Evolutionary conservation across 306 rosid species (phyloP).

Genomic region (Begonia fuchsioides): DNA sequence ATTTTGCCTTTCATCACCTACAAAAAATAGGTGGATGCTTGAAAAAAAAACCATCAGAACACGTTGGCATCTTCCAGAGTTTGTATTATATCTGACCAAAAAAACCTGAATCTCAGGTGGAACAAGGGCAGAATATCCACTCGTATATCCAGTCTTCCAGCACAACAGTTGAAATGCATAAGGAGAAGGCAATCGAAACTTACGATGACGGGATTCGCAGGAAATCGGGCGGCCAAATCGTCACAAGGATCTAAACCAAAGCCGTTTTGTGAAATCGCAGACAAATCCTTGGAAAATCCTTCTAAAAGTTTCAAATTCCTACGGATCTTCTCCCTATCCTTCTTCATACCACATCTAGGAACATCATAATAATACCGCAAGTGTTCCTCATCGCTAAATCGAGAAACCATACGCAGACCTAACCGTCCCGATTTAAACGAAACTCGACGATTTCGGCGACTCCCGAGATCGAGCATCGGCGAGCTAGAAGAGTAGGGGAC

Average conservation of each 20-base stretch:
- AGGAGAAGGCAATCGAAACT: neutral
- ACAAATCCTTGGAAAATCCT: slow-evolving; percentile 23
- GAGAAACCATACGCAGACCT: slow-evolving; percentile 10
- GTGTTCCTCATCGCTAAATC: slow-evolving; percentile 48
- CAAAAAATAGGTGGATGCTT: too few species aligned
- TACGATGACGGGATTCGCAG: slow-evolving; percentile 32
- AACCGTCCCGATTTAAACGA: slow-evolving; percentile 8
- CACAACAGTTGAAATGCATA: neutral
- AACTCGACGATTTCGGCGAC: slow-evolving; percentile 7
- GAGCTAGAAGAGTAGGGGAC: slow-evolving; percentile 6
- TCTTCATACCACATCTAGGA: slow-evolving; percentile 13
- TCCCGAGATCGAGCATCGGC: slow-evolving; percentile 6
- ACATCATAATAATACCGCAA: slow-evolving; percentile 21
- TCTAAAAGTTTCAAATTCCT: slow-evolving; percentile 48
- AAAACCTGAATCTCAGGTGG: too few species aligned
- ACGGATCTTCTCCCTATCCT: slow-evolving; percentile 26
- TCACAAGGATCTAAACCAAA: slow-evolving; percentile 14
- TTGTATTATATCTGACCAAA: too few species aligned
- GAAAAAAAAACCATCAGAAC: too few species aligned
- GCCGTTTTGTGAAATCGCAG: slow-evolving; percentile 23
- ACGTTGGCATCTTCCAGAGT: too few species aligned
- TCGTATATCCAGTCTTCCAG: too few species aligned
- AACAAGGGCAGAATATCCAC: too few species aligned
- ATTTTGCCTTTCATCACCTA: too few species aligned
- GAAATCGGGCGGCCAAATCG: slow-evolving; percentile 22